Conservation (phyloP, 2,329 filamentous ascomycete species). For the Lasiodiplodia gonubiensis region DNA sequence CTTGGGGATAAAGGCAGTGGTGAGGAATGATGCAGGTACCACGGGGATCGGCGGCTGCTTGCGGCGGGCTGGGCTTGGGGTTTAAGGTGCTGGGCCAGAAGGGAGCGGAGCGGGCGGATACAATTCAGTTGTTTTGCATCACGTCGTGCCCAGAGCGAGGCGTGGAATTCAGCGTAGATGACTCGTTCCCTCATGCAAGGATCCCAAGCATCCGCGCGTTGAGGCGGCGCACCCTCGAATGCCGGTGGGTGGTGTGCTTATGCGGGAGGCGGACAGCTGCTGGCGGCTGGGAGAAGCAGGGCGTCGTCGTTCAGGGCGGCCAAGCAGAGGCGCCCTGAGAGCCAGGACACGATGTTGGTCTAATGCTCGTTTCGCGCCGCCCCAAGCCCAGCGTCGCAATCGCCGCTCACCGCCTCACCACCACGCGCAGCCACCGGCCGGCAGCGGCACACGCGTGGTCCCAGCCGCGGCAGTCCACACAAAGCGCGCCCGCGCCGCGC, state of each 20-base stretch:
- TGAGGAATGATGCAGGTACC: constrained; percentile 26
- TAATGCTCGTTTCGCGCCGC: constrained; percentile 20
- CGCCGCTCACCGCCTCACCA: constrained; percentile 24
- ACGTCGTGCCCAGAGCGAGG: constrained; percentile 14
- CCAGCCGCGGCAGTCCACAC: not conserved
- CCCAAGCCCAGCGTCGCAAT: not conserved
- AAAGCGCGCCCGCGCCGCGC: constrained; percentile 2
- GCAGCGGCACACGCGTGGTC: not conserved
- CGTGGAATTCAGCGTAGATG: constrained; percentile 25
- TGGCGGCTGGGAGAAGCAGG: constrained; percentile 8
- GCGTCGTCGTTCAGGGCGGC: constrained; percentile 21
- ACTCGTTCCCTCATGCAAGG: constrained; percentile 24
- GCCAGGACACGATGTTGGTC: constrained; percentile 24
- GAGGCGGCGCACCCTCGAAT: constrained; percentile 21
- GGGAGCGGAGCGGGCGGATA: constrained; percentile 11
- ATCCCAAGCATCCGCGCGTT: constrained; percentile 14
- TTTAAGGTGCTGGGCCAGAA: constrained; percentile 5
- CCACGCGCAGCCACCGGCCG: not conserved
- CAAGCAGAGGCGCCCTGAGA: constrained; percentile 18
- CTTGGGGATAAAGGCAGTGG: constrained; percentile 24
- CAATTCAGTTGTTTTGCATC: constrained; percentile 22
- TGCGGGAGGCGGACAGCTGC: constrained; percentile 2
- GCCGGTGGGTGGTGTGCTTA: constrained; percentile 5
- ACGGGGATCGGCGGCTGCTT: constrained; percentile 25
- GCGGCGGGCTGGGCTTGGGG: constrained; percentile 12